Base-by-base conservation (phyloP, 352 stramenopile genomes). In the Phytophthora pistaciae region DNA sequence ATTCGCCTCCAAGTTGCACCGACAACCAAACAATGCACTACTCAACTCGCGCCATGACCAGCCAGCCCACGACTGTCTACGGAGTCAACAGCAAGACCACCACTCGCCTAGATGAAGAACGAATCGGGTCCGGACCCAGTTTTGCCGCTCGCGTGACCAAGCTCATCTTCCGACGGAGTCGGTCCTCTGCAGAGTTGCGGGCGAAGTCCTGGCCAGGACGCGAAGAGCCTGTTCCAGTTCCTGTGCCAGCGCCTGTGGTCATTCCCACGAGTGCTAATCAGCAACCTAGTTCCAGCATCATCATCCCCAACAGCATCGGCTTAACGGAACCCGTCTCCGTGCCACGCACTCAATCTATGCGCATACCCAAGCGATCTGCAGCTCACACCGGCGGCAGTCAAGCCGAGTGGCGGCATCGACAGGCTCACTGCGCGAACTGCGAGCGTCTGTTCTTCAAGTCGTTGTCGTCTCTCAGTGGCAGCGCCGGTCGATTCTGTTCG, bases 401-500 rank as follows among this genome's bases (percentile, higher is more conserved):
- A 31, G 52, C n/a, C 1, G 29, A 54, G 14, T 76, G 72, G 67
- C 63, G 72, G 44, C 25, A 60, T 23, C 57, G 52, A 31, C 72
- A 79, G 49, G 36, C 44, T 11, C 36, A 73, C 13, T 79, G 72
- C 44, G 20, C 61, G 1, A 79, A 79, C 23, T 79, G 72, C 31
- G 61, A 63, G 14, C 31, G 64, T n/a, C 10, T 79, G 8, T 79
- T 79, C 58, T 74, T 70, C 52, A 67, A 38, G 40, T 53, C 55
- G n/a, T 25, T 79, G 44, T 79, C 72, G 16, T 42, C 50, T 5
- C 18, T 72, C 20, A 61, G 38, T 29, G 53, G 48, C 21, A 40
- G 18, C 36, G 52, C 42, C 2, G 61, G 36, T 2, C 54, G 57
- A 18, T 82, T 82, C 52, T 87, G 79, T 49, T 85, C 77, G 27